phyloP scores from a whole-genome alignment of 768 basidiomycete species.

The Boletus reticuloceps region DNA sequence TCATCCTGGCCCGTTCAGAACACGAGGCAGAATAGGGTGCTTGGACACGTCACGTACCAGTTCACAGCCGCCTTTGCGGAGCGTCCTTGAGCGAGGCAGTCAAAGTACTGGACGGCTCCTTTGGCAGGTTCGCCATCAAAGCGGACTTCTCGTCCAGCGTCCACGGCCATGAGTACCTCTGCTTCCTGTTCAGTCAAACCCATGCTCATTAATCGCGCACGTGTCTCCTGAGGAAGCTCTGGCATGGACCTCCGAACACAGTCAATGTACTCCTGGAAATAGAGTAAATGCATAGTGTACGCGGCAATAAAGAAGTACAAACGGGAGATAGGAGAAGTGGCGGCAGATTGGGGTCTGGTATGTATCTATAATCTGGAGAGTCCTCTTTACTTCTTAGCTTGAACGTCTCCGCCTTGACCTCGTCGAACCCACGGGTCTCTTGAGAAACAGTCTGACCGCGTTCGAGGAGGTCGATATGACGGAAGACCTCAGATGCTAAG shows the following conservation, averaged over 20 bases:
- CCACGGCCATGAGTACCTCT: conserved; percentile 74
- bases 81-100: conserved; percentile 52
- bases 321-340: conserved; percentile 60
- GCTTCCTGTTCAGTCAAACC: conserved; percentile 63
- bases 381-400: conserved; percentile 87
- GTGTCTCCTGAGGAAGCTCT: conserved; percentile 68
- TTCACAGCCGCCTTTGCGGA: conserved; percentile 76
- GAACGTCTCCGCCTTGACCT: conserved; percentile 77
- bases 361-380: conserved; percentile 94
- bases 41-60: conserved; percentile 53
- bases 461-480: conserved; percentile 65
- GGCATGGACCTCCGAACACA: conserved; percentile 57
- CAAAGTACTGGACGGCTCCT: conserved; percentile 78
- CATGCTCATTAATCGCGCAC: conserved; percentile 52
- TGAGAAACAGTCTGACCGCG: conserved; percentile 51
- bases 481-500: conserved; percentile 76
- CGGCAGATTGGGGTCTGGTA: conserved; percentile 96
- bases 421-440: conserved; percentile 91
- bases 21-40: background rate
- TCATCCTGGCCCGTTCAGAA: conserved; percentile 58
- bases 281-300: background rate
- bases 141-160: conserved; percentile 58
- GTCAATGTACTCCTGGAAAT: conserved; percentile 59
- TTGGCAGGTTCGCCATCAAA: conserved; percentile 53
- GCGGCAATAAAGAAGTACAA: conserved; percentile 8